Percentiles rank a stretch among this genome's conserved stretches.
phyloP scores from a whole-genome alignment of 495 filamentous ascomycete genomes.

The Talaromyces thailandensis region DNA sequence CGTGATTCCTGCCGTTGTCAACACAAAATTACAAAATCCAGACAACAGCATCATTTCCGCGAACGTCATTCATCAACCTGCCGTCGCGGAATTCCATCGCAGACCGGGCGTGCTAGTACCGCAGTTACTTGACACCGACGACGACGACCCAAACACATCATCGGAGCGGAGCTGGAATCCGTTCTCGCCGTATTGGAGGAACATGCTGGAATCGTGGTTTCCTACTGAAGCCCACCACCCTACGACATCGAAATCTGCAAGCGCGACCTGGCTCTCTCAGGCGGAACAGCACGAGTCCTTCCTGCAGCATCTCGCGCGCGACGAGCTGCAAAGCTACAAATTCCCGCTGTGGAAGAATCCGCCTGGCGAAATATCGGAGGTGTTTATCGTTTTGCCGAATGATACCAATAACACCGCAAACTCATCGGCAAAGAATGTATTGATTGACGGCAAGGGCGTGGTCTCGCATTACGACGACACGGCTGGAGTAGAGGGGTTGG shows the following conservation, averaged over 20 bases:
- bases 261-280: constrained; percentile 9
- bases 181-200: not conserved
- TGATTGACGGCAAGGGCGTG: constrained; percentile 44
- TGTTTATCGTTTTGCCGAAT: constrained; percentile 27
- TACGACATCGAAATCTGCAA: not conserved
- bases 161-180: not conserved
- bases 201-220: not conserved
- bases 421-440: constrained; percentile 15
- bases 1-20: constrained; percentile 42
- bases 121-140: constrained; percentile 26
- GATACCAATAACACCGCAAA: constrained; percentile 9
- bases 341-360: constrained; percentile 42
- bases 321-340: constrained; percentile 37
- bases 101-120: constrained; percentile 26
- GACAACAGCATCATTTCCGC: constrained; percentile 40
- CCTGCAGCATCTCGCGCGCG: constrained; percentile 39
- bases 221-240: not conserved
- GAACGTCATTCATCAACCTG: constrained; percentile 40
- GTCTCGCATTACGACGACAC: constrained; percentile 40
- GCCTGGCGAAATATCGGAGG: constrained; percentile 30
- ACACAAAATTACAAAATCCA: constrained; percentile 40
- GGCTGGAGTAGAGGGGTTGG: constrained; percentile 26
- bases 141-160: not conserved
- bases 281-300: constrained; percentile 50
- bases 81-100: constrained; percentile 24